Evolutionary conservation across 768 basidiomycete species (phyloP).

Genomic region (Termitomyces sp.): DNA sequence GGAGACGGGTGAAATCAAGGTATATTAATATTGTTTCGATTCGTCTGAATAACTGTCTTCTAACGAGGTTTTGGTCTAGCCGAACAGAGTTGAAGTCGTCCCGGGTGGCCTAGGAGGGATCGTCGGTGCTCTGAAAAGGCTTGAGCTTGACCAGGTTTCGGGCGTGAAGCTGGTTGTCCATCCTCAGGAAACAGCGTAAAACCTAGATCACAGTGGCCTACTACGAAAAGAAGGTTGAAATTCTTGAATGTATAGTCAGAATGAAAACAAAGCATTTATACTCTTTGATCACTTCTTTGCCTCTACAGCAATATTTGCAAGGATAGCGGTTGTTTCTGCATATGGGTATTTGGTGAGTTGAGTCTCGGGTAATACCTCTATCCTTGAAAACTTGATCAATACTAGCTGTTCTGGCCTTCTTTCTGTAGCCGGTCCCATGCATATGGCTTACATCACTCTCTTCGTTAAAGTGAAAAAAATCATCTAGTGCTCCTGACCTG

Average conservation of each 20-base stretch:
- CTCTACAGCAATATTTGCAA: no score
- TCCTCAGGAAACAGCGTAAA: constrained; percentile 35
- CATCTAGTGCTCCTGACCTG: no score
- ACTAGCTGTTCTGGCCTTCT: no score
- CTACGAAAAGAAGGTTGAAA: neutral
- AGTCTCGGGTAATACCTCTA: no score
- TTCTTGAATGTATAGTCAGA: neutral
- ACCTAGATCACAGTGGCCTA: neutral
- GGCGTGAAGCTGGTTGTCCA: constrained; percentile 42
- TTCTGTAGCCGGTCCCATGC: no score
- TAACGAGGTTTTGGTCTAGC: constrained; percentile 21
- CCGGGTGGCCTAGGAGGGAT: constrained; percentile 40
- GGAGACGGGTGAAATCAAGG: constrained; percentile 12
- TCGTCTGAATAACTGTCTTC: neutral
- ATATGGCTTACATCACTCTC: no score
- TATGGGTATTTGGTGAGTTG: no score
- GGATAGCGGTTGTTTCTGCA: no score
- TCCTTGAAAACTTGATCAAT: no score
- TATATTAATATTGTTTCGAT: neutral
- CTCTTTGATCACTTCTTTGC: no score
- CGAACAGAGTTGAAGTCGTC: constrained; percentile 41
- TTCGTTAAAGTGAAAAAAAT: no score
- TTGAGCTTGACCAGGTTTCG: constrained; percentile 38
- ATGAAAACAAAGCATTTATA: no score
- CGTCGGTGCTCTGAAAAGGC: constrained; percentile 30